Conservation (phyloP, 225 moss, liverwort and hornwort species). For the Physcomitrellopsis africana region DNA sequence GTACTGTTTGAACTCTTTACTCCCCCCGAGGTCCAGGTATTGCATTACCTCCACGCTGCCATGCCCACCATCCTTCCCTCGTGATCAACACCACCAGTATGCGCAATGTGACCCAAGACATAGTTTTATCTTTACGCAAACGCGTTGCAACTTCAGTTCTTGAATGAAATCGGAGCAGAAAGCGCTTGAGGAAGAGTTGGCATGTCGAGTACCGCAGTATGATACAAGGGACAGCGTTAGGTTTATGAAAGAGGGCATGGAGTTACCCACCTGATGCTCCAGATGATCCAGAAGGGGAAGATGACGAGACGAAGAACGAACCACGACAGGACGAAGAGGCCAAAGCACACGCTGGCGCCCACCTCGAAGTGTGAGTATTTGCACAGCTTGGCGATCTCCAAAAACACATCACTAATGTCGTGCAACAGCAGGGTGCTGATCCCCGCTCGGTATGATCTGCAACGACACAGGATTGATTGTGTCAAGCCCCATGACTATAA, state of each 20-base stretch:
- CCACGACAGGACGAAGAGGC: constrained; percentile 79
- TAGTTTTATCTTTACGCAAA: neutral
- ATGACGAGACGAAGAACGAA: constrained; percentile 67
- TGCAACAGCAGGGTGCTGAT: constrained; percentile 73
- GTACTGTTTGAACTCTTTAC: constrained; percentile 51
- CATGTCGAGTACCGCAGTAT: neutral
- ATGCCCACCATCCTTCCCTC: neutral
- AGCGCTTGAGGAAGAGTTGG: neutral
- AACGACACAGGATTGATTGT: neutral
- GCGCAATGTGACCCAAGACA: neutral
- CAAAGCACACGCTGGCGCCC: constrained; percentile 65
- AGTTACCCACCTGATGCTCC: constrained; percentile 69
- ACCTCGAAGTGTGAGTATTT: constrained; percentile 66
- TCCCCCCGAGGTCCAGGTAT: constrained; percentile 56
- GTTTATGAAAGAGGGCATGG: neutral
- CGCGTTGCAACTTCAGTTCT: neutral
- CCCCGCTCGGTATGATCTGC: constrained; percentile 76
- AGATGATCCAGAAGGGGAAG: constrained; percentile 92
- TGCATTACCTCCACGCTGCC: constrained; percentile 66
- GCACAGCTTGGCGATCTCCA: constrained; percentile 89
- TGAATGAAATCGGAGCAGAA: too few species aligned
- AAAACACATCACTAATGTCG: constrained; percentile 71
- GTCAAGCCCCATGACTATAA: neutral
- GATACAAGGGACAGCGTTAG: neutral
- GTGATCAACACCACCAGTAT: neutral